Evolutionary conservation across 306 rosid genomes (phyloP).

Genomic region (Leucaena leucocephala): DNA sequence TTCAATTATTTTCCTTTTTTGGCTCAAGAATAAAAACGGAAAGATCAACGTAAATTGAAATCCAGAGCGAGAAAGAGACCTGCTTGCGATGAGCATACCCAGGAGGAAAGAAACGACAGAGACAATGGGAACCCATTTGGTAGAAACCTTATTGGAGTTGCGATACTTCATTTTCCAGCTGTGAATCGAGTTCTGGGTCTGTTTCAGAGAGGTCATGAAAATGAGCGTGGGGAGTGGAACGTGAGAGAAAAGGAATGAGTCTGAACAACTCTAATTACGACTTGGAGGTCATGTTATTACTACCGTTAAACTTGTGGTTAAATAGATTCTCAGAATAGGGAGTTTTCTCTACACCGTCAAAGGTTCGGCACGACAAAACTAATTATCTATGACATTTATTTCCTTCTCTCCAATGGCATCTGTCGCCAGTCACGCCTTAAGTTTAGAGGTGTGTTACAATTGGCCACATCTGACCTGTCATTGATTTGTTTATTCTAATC

Average conservation of each 20-base stretch:
- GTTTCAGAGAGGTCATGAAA: neutral
- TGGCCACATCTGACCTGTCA: neutral
- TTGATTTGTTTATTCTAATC: neutral
- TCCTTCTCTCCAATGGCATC: neutral
- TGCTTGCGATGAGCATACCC: conserved; percentile 81
- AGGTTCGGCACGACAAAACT: conserved; percentile 18
- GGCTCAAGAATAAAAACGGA: neutral
- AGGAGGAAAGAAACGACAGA: conserved; percentile 71
- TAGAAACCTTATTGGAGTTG: conserved; percentile 63
- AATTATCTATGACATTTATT: neutral
- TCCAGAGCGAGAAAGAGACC: conserved; percentile 49
- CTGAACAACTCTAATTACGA: neutral
- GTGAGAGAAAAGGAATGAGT: neutral
- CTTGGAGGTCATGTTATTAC: neutral
- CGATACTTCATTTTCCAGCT: conserved; percentile 66
- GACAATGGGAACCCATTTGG: conserved; percentile 85
- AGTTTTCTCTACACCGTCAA: neutral
- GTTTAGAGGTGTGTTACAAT: neutral
- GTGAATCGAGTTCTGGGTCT: neutral
- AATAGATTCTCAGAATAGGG: neutral
- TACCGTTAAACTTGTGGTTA: neutral
- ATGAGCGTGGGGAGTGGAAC: neutral
- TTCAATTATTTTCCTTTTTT: neutral
- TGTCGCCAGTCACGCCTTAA: conserved; percentile 53
- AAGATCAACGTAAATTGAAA: conserved; percentile 6